phyloP scores from a whole-genome alignment of 1,284 basidiomycete species.

The Ganoderma meredithae region DNA sequence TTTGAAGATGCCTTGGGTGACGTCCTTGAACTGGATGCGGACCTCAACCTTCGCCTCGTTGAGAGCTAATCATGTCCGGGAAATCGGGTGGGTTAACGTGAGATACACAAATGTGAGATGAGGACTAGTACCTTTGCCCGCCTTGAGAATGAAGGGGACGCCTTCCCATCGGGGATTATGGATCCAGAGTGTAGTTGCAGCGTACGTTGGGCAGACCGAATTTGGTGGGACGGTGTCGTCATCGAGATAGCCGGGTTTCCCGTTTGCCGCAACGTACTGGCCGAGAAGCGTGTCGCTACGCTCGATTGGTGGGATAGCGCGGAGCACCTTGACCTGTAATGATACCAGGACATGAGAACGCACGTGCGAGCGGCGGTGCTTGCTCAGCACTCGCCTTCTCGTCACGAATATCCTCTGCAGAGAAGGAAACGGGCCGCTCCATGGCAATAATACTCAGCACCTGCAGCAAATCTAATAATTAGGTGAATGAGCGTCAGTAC shows the following conservation, averaged over 20 bases:
- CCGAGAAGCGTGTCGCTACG: conserved; percentile 85
- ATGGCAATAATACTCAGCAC: conserved; percentile 93
- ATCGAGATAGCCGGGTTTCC: conserved; percentile 97
- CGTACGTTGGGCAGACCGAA: conserved; percentile 93
- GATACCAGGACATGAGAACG: conserved; percentile 20
- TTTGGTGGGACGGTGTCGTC: conserved; percentile 93
- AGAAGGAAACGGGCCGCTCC: conserved; percentile 97
- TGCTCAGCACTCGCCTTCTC: conserved; percentile 75
- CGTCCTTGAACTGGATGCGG: conserved; percentile 96
- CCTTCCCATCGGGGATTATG: conserved; percentile 97
- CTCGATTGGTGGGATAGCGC: conserved; percentile 86
- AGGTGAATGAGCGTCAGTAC: conserved; percentile 16
- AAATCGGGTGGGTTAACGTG: conserved; percentile 8
- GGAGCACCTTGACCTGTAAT: conserved; percentile 91
- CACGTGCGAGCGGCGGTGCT: conserved; percentile 12
- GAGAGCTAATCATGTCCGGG: conserved; percentile 62
- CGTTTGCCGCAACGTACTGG: conserved; percentile 88
- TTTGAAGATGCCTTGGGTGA: conserved; percentile 94
- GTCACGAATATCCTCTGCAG: conserved; percentile 95
- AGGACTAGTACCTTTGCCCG: conserved; percentile 82
- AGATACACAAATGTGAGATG: conserved; percentile 4
- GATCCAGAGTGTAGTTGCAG: conserved; percentile 88
- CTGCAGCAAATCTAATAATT: conserved; percentile 84
- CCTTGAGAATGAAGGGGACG: conserved; percentile 96
- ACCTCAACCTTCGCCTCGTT: conserved; percentile 98